These are phyloP conservation scores for Fusarium annulatum DNA, from an alignment of 2,329 filamentous ascomycete species.

Conservation along the genomic window DNA sequence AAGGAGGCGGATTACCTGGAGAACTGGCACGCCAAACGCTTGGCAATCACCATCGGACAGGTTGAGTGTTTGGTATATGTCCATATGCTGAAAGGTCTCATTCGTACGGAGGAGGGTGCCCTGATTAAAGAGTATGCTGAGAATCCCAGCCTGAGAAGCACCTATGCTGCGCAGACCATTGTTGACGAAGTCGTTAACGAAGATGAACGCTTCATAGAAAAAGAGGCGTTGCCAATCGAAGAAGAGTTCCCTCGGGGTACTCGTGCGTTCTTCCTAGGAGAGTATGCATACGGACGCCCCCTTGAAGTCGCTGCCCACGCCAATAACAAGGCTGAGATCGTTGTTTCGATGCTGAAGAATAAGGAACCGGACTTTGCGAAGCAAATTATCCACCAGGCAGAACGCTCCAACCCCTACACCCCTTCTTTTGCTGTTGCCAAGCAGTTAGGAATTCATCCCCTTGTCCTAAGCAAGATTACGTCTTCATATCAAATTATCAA, in stretches of 20 bases:
- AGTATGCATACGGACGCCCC: constrained; percentile 91
- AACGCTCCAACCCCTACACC: constrained; percentile 78
- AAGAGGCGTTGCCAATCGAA: constrained; percentile 85
- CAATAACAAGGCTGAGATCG: constrained; percentile 80
- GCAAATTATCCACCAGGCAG: constrained; percentile 76
- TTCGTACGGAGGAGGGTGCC: constrained; percentile 90
- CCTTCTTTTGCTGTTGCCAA: constrained; percentile 91
- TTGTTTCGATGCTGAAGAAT: constrained; percentile 76
- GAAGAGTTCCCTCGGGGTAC: constrained; percentile 90
- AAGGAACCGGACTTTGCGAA: constrained; percentile 86
- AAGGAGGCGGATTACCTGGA: constrained; percentile 88
- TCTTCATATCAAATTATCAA: constrained; percentile 87
- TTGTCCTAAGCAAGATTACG: constrained; percentile 94
- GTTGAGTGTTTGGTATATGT: constrained; percentile 93
- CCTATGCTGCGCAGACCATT: constrained; percentile 90
- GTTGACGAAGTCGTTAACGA: constrained; percentile 92
- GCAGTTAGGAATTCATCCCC: constrained; percentile 81
- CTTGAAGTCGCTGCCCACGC: constrained; percentile 83
- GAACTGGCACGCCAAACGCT: constrained; percentile 86
- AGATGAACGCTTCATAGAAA: constrained; percentile 93
- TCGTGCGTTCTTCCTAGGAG: constrained; percentile 91
- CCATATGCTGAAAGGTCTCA: constrained; percentile 90
- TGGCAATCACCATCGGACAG: constrained; percentile 86
- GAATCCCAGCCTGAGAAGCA: constrained; percentile 85
- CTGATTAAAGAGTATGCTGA: constrained; percentile 92